Evolutionary conservation across 164 flowering plant species (phyloP).

Genomic region (Sedum album): DNA sequence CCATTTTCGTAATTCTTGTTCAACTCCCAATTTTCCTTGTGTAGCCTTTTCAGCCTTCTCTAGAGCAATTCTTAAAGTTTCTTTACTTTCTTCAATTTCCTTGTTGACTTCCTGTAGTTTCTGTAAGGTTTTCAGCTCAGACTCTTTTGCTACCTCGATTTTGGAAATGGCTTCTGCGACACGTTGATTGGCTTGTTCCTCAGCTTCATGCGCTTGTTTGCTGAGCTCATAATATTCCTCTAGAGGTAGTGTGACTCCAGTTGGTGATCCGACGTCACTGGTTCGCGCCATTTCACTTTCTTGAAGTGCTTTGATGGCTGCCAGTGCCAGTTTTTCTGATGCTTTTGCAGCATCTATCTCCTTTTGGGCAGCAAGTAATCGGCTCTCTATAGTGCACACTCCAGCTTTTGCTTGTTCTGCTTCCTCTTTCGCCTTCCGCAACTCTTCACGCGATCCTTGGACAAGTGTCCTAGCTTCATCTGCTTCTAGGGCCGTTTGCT

Average conservation of each 20-base stretch:
- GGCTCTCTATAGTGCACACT: conserved; percentile 4
- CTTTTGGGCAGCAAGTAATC: conserved; percentile 8
- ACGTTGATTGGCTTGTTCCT: conserved; percentile 7
- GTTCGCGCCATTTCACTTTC: conserved; percentile 1
- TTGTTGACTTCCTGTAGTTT: not conserved
- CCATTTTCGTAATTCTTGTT: conserved; percentile 6
- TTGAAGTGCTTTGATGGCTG: conserved; percentile 9
- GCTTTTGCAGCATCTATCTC: conserved; percentile 10
- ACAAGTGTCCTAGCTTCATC: not conserved
- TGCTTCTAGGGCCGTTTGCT: not conserved
- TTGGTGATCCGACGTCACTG: not conserved
- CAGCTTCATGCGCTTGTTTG: conserved; percentile 7
- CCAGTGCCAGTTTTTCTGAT: conserved; percentile 6
- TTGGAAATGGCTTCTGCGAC: conserved; percentile 6
- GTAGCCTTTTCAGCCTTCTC: not conserved
- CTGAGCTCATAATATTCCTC: conserved; percentile 10
- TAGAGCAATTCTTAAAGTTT: not conserved
- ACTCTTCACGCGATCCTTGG: not conserved
- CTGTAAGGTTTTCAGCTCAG: not conserved
- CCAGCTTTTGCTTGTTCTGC: conserved; percentile 2
- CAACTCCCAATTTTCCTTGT: conserved; percentile 1
- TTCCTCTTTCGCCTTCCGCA: conserved; percentile 9
- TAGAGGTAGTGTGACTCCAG: conserved; percentile 3
- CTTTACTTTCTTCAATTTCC: conserved; percentile 2
- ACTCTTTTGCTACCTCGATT: conserved; percentile 8